Conservation (phyloP, 306 rosid genomes). For the Cercis canadensis region DNA sequence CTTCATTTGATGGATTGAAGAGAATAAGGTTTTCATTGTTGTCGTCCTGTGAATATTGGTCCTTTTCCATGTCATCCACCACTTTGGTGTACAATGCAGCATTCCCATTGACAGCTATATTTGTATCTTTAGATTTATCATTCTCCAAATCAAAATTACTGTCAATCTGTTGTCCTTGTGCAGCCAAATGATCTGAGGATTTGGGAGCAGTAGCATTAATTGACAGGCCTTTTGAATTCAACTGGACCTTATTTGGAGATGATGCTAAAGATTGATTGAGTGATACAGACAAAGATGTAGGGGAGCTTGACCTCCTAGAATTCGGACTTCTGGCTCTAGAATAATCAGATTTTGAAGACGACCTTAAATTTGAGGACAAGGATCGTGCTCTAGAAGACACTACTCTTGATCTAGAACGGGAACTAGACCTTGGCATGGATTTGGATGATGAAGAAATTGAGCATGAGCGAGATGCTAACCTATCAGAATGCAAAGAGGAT, state of each 20-base stretch:
- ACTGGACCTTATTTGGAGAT: conserved; percentile 37
- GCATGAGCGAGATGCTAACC: conserved; percentile 36
- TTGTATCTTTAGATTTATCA: conserved; percentile 31
- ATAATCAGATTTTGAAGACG: conserved; percentile 46
- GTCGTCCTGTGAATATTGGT: conserved; percentile 41
- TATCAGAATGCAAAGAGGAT: conserved; percentile 46
- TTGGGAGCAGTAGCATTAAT: conserved; percentile 42
- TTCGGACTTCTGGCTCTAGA: conserved; percentile 36
- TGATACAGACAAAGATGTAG: conserved; percentile 52
- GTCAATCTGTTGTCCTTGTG: conserved; percentile 34
- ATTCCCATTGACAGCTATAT: conserved; percentile 37
- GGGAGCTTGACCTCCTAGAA: conserved; percentile 54
- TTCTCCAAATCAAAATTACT: conserved; percentile 33
- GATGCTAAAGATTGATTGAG: conserved; percentile 38
- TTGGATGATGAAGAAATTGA: conserved; percentile 52
- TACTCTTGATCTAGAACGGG: conserved; percentile 45
- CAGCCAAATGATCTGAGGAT: conserved; percentile 36
- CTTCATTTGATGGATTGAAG: conserved; percentile 30
- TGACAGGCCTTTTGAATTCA: conserved; percentile 38
- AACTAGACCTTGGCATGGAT: conserved; percentile 43
- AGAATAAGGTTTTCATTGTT: conserved; percentile 18
- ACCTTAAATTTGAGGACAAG: conserved; percentile 47
- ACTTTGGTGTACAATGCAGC: conserved; percentile 27
- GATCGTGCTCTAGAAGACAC: conserved; percentile 38
- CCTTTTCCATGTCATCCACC: conserved; percentile 36